Base-by-base conservation (phyloP, 176 grass and related monocot species). In the Miscanthus lutarioriparius region DNA sequence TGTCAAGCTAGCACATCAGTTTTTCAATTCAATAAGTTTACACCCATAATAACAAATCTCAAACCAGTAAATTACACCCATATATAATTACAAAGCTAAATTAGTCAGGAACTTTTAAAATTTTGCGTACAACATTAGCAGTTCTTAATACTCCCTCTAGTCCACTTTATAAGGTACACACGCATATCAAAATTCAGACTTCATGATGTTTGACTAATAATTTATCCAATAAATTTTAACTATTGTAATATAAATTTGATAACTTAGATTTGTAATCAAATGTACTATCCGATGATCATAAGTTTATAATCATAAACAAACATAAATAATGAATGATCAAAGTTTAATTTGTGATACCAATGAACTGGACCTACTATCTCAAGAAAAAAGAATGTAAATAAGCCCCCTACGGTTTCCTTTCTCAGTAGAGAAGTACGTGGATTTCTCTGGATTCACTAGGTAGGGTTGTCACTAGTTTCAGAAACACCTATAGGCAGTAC, bases 381-480 rank as follows among this genome's bases (percentile, higher is more conserved):
- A 59, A 4, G 22, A 70, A n/a, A 58, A 70, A 48, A 45, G 14
- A 45, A 13, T 70, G 4, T 3, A 32, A 74, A 49, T 16, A 51
- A 28, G 26, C 26, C 7, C 44, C 43, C 72, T 74, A 74, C 7
- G 10, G 3, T 37, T 56, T n/a, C 7, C 49, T 37, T 33, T 54
- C 28, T 17, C 4, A 10, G 22, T 10, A 30, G 1, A 38, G 11
- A 68, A 68, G 79, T 69, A 68, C 10, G 79, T 81, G 35, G 80
- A 82, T 71, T 71, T 82, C 11, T 74, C n/a, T n/a, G n/a, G 25
- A 80, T 66, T 64, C 23, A 1, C 43, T 19, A 23, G 22, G 59
- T 54, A 54, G 41, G 77, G 64, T 65, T 51, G 58, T 53, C 72
- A 59, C 74, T 56, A 35, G 28, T 36, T 53, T 23, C 23, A 25